phyloP scores from a whole-genome alignment of 108 stramenopile genomes.

The Ochromonas danica region DNA sequence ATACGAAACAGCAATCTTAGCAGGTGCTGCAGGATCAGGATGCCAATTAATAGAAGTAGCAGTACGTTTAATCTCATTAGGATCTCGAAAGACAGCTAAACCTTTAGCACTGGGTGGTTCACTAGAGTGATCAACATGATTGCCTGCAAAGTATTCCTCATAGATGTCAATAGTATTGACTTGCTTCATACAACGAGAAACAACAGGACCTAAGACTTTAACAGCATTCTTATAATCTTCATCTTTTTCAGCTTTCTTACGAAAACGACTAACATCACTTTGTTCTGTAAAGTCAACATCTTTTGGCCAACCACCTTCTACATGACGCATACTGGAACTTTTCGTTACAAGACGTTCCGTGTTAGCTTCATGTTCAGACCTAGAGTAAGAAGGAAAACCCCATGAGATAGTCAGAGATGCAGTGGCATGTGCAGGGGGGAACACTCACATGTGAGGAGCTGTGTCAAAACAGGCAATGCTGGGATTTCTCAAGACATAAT shows the following conservation, averaged over 20 bases:
- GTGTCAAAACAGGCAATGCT: conserved; percentile 20
- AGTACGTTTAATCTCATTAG: conserved; percentile 67
- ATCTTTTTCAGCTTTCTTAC: conserved; percentile 83
- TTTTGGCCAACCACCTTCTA: conserved; percentile 85
- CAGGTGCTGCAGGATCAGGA: conserved; percentile 66
- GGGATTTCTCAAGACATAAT: conserved; percentile 50
- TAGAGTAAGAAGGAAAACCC: conserved; percentile 50
- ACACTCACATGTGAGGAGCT: conserved; percentile 17
- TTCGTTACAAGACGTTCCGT: conserved; percentile 71
- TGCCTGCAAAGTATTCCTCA: conserved; percentile 48
- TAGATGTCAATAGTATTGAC: conserved; percentile 85
- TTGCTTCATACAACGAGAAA: conserved; percentile 75
- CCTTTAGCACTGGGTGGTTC: conserved; percentile 83
- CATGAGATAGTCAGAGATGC: not conserved
- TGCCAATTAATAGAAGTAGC: conserved; percentile 83
- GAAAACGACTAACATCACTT: conserved; percentile 65
- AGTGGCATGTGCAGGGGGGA: not conserved
- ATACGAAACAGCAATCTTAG: conserved; percentile 78
- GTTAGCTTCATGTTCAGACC: conserved; percentile 69
- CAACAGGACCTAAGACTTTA: conserved; percentile 68
- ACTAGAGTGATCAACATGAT: conserved; percentile 62
- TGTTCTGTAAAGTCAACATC: conserved; percentile 81
- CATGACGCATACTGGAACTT: conserved; percentile 68
- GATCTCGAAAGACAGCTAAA: conserved; percentile 80
- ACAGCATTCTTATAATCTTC: conserved; percentile 72